Conservation (phyloP, 768 basidiomycete species). For the Ramaria sp. region DNA sequence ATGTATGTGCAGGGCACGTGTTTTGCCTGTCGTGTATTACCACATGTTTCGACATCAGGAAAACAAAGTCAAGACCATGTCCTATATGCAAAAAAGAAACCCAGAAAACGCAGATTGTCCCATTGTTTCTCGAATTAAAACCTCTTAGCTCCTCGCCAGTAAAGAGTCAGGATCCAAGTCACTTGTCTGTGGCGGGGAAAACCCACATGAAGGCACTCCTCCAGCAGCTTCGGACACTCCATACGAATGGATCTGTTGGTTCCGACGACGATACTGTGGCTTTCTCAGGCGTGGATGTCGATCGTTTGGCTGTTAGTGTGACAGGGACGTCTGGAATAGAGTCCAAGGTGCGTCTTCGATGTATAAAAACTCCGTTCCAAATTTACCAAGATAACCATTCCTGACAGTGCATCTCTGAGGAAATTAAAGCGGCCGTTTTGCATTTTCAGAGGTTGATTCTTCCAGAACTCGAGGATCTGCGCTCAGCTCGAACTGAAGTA, state of each 20-base stretch:
- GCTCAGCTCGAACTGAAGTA: background rate
- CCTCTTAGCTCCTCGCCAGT: background rate
- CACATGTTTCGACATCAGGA: background rate
- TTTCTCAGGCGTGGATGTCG: background rate
- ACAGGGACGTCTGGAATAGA: background rate
- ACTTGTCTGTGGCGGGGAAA: background rate
- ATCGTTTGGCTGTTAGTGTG: background rate
- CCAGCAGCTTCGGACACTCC: background rate
- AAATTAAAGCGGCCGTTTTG: background rate
- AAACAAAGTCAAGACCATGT: background rate
- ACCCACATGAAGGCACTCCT: background rate
- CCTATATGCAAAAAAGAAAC: background rate
- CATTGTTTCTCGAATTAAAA: background rate
- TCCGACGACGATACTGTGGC: background rate
- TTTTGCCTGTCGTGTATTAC: constrained; percentile 3
- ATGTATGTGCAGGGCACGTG: background rate
- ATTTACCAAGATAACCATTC: background rate
- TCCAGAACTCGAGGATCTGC: constrained; percentile 1
- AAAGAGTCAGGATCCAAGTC: background rate
- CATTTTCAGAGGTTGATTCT: constrained; percentile 1
- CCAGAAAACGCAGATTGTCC: background rate
- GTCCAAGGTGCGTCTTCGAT: background rate
- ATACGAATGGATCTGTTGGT: background rate
- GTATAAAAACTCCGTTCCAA: background rate
- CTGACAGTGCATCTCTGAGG: background rate